Evolutionary conservation across 2,329 filamentous ascomycete species (phyloP), one percentile per base, ranked within the genome.

Genomic region (Monilinia aucupariae): DNA sequence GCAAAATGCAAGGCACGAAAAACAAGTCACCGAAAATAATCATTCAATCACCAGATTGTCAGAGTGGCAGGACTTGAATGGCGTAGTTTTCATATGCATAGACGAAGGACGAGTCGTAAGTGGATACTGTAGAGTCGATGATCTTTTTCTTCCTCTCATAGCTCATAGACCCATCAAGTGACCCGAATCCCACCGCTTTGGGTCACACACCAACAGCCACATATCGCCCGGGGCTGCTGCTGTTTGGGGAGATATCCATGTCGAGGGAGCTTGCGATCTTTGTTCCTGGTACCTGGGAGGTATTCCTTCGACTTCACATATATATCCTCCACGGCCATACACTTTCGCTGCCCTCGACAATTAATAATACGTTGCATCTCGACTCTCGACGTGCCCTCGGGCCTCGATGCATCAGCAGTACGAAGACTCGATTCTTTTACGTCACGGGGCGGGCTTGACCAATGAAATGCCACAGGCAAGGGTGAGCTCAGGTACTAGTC

Each of bases 1-100:
- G 48, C 58, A 61, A 61, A 61, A 61, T 61, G 58, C 58, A 61
- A 61, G 58, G 58, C 58, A 61, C 58, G 58, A 45, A 32, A 61
- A n/a, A 45, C 25, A n/a, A 53, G 43, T 59, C 56, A 59, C 47
- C 17, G 32, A 51, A n/a, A n/a, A 51, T 2, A 13, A n/a, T 30
- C 3, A 30, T 6, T 32, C n/a, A 17, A 51, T 22, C 39, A 34
- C 41, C 27, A n/a, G n/a, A n/a, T n/a, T n/a, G n/a, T n/a, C n/a
- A n/a, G 30, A 59, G 30, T 41, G 56, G 56, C 45, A 59, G 56
- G 30, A 30, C 10, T 22, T 39, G 13, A 15, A 41, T 51, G 56
- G 52, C 25, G 39, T 45, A 13, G 22, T 32, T n/a, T 52, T 37
- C 20, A 20, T 9, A 6, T 41, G 39, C 52, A 55, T 55, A n/a